Evolutionary conservation across 441 rosid species (phyloP), one percentile per base, ranked within the genome.

Genomic region (Melastoma candidum): DNA sequence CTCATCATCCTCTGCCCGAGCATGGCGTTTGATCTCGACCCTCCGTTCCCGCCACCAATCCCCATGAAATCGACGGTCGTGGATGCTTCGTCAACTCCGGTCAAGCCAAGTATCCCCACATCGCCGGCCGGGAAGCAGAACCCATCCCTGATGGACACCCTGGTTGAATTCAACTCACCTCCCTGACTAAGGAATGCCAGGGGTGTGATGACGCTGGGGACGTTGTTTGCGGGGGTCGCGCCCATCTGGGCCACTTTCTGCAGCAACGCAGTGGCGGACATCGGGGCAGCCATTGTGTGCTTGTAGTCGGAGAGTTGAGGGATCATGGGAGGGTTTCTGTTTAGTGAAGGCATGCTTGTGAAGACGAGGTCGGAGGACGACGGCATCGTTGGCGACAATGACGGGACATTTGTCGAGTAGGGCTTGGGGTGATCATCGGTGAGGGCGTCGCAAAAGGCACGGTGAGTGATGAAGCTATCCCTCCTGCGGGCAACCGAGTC

Each of bases 221-320:
- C 43, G 9, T 52, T 36, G 46, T 48, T 43, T 41, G 58, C 60
- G 14, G 68, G 53, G 2, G 77, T 64, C 48, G 78, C 76, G 8
- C 87, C 81, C 80, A 80, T 77, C 54, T 75, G 77, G 51, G 81
- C 81, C 6, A 81, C 85, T 53, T 79, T 80, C 53, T 80, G 86
- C 57, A 80, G 58, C 63, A 80, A 57, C 7, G 79, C 83, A 0
- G 83, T 17, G 22, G 22, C 22, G 22, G 22, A 17, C 22, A 17
- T 17, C 22, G 22, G 22, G 22, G 22, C 22, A 17, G 22, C 74
- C 0, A 64, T 32, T 0, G 58, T 50, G 10, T 57, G 12, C 2
- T 10, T 32, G 3, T 25, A 68, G 63, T 57, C 57, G 52, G 52
- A 68, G 49, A 11, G 70, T 57, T 25, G 63, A 59, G 47, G 61